Conservation (phyloP, 768 basidiomycete species). For the Hortiboletus flavorubellus region DNA sequence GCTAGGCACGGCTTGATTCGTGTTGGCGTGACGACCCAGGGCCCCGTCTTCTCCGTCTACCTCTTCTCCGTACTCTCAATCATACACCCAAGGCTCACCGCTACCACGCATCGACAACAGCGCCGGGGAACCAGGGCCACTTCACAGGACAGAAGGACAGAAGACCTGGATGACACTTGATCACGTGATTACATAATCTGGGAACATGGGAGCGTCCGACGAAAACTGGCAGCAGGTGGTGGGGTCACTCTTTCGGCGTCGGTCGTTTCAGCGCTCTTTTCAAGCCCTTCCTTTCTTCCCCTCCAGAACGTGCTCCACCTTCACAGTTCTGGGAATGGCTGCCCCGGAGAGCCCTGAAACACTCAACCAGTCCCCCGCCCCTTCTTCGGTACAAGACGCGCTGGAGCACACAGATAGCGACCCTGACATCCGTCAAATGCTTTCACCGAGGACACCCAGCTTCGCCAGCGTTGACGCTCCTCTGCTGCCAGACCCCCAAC, state of each 20-base stretch:
- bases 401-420: constrained; percentile 8
- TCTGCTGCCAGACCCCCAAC: constrained; percentile 22
- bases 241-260: not conserved
- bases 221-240: not conserved
- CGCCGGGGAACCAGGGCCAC: too few relatives aligned
- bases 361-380: constrained; percentile 41
- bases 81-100: not conserved
- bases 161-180: too few relatives aligned
- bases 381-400: not conserved
- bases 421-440: not conserved
- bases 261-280: not conserved
- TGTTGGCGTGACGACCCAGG: too few relatives aligned
- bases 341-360: constrained; percentile 51
- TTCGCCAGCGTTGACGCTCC: constrained; percentile 30
- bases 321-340: constrained; percentile 22
- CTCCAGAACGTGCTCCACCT: constrained; percentile 3
- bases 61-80: not conserved
- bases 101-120: too few relatives aligned
- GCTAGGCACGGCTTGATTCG: not conserved
- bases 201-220: not conserved
- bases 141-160: too few relatives aligned
- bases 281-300: too few relatives aligned
- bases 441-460: constrained; percentile 22
- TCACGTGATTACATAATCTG: constrained; percentile 11
- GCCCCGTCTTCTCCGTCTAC: not conserved